Evolutionary conservation across 2,329 filamentous ascomycete genomes (phyloP).

Genomic region (Venturia nashicola): DNA sequence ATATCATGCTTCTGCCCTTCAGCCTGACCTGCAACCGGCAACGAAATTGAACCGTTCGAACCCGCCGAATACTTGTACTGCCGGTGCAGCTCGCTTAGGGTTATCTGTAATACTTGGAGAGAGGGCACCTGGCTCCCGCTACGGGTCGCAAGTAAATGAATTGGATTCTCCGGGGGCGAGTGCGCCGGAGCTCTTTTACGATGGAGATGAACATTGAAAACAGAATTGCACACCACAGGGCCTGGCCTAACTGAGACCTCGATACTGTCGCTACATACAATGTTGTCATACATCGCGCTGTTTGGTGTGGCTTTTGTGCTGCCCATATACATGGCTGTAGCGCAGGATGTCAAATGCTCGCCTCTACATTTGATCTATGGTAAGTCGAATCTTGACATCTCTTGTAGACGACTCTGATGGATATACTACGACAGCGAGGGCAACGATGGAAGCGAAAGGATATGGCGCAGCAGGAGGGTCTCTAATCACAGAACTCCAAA

Average conservation of each 20-base stretch:
- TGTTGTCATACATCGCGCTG: not conserved
- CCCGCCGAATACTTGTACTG: no score
- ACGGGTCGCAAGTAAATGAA: not conserved
- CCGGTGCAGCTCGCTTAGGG: no score
- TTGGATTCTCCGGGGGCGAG: not conserved
- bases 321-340: not conserved
- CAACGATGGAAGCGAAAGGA: slow-evolving; percentile 2
- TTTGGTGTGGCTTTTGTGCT: not conserved
- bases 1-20: no score
- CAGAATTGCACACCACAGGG: not conserved
- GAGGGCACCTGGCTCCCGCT: no score
- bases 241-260: not conserved
- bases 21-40: no score
- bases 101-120: no score
- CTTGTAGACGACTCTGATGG: not conserved
- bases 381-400: not conserved
- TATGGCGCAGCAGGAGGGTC: slow-evolving; percentile 6
- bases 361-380: not conserved
- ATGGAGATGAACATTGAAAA: no score
- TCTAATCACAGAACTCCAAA: slow-evolving; percentile 1
- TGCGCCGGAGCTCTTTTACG: no score
- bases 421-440: not conserved
- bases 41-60: no score
- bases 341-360: not conserved
- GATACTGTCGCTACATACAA: not conserved